Base-by-base conservation (phyloP, 148 eudicot species). In the Salicornia ramosissima region DNA sequence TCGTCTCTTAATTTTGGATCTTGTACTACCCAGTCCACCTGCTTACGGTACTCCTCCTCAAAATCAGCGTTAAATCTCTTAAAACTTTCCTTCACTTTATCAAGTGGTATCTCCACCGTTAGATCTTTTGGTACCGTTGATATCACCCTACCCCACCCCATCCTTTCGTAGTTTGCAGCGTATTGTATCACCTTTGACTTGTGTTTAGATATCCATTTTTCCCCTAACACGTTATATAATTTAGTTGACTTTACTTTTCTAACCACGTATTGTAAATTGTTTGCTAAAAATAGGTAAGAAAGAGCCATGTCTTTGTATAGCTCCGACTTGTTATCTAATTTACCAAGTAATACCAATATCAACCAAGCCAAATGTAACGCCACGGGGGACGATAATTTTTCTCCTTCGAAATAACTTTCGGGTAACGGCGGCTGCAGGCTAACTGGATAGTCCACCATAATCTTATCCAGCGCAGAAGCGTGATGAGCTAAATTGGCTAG, bases 281-380 rank as follows among this genome's bases (percentile, higher is more conserved):
- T 94, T 4, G 91, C 95, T 12, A 94, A 72, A 67, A 90, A 91
- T 5, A 94, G 73, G 67, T 91, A 94, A 0, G 88, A 66, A 10
- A 83, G 76, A 10, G 97, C 80, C 0, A 81, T 79, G 15, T 94
- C 97, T 56, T 84, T 82, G 84, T 86, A 89, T 18, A 79, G 70
- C 71, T 86, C 86, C 0, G 93, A 80, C 26, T 89, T 94, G 1
- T 68, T 67, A 71, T 91, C 93, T 45, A 91, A 70, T 63, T 87
- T 88, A 75, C 90, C 82, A 1, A 91, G 76, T 11, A 90, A 79
- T 22, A 87, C 79, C 24, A 88, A 76, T 13, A 89, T 74, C 10
- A 88, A 71, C 97, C 96, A 90, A 0, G 80, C 85, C 50, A 90
- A 84, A 13, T 83, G 79, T 15, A 70, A 73, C 0, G 96, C 73